Evolutionary conservation across 768 basidiomycete species (phyloP), one percentile per base, ranked within the genome.

Genomic region (Boletus eberwhitei): DNA sequence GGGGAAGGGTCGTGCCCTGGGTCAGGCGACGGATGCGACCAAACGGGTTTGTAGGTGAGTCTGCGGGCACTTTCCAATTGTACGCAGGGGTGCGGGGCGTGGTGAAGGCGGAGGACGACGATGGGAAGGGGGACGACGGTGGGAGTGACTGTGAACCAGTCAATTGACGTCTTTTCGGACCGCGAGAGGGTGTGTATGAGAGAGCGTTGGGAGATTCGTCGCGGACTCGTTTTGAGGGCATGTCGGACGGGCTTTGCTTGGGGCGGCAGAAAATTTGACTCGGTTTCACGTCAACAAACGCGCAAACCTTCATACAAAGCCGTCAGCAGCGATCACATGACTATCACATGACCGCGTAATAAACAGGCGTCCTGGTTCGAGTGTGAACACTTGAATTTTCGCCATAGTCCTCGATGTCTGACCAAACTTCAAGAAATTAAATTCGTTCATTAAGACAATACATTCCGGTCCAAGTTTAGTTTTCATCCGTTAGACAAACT

Each of bases 11-110:
- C 22, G 74, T 75, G 8, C 71, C 65, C 19, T 74, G 64, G 0
- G 68, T 69, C 5, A 71, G 71, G 14, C 74, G 73, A 17, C 78
- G 75, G 44, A 80, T 81, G 42, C 84, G 73, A 16, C 85, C 84
- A 55, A 88, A 84, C 0, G 87, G 87, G 60, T 88, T 88, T 4
- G 83, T 79, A 0, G 87, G 87, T 0, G 86, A 87, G 71, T 89
- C 87, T 7, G 75, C 79, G 5, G 86, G 83, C 1, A 64, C 70
- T 61, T 48, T 73, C 69, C 50, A 81, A 67, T 64, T 77, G 77
- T 50, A 59, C 17, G 68, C 57, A 1, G 79, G 75, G 3, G 77
- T 78, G 54, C 70, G 70, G 3, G 75, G 65, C 0, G 74, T 67
- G 24, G 70, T 62, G 35, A 61, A 62, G 5, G 52, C 54, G 29